A percentile compares a stretch with the other conserved stretches of the same genome.
Evolutionary conservation across 192 early-diverging fungal species (phyloP).

Genomic region (Backusella liffmaniae): DNA sequence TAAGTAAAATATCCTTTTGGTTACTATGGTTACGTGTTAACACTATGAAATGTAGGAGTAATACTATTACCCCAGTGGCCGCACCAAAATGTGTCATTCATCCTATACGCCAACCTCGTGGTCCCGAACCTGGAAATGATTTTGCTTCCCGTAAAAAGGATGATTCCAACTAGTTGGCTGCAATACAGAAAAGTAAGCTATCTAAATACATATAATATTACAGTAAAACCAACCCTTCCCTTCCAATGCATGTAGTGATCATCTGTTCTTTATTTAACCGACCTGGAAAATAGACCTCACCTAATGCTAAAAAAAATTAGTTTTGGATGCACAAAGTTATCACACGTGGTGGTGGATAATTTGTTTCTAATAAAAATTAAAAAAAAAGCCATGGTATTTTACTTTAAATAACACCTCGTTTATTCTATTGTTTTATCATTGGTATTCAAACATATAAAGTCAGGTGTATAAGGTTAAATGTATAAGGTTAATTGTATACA

Average conservation of each 20-base stretch:
- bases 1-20: constrained; percentile 11
- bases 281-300: not conserved
- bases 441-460: not conserved
- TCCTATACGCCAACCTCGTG: constrained; percentile 71
- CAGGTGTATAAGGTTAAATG: not conserved
- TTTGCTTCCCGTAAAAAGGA: constrained; percentile 61
- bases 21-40: not conserved
- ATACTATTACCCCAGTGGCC: constrained; percentile 1
- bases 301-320: not conserved
- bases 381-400: not conserved
- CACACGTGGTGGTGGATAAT: not conserved
- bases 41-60: constrained; percentile 6
- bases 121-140: constrained; percentile 70
- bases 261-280: not conserved
- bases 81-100: constrained; percentile 48
- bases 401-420: not conserved
- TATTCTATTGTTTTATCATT: not conserved
- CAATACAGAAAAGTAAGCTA: not conserved
- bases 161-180: not conserved
- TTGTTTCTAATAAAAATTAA: not conserved
- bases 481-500: not conserved
- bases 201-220: not conserved
- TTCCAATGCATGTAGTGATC: too few species aligned
- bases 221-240: not conserved
- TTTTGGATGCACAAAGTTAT: not conserved